Percentiles rank a stretch among this genome's conserved stretches.
These are phyloP conservation scores for Aspergillus tanneri DNA, from an alignment of 2,329 filamentous ascomycete species.

Conservation along the genomic window DNA sequence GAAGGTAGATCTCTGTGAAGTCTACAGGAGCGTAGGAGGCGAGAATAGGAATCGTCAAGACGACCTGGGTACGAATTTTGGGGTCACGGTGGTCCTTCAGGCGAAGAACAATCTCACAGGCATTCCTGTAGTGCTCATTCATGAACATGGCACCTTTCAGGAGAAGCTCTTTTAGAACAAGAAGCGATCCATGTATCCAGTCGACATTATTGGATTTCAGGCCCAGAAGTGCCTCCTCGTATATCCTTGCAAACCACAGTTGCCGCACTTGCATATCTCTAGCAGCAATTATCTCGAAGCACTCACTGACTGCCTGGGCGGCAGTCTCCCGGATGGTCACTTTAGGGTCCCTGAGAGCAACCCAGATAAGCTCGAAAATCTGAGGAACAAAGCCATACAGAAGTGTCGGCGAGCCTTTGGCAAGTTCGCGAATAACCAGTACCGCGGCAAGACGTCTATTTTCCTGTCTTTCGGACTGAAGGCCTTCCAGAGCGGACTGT, in stretches of 20 bases:
- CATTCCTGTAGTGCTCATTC: conserved; percentile 88
- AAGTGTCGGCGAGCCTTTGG: conserved; percentile 87
- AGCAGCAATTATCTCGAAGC: conserved; percentile 92
- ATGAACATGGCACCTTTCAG: conserved; percentile 98
- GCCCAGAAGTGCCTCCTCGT: conserved; percentile 77
- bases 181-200: conserved; percentile 86
- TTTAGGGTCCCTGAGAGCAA: conserved; percentile 83
- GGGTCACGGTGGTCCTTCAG: conserved; percentile 91
- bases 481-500: conserved; percentile 92
- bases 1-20: conserved; percentile 82
- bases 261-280: conserved; percentile 85
- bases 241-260: conserved; percentile 87
- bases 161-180: conserved; percentile 89
- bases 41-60: conserved; percentile 85
- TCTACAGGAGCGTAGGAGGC: conserved; percentile 90
- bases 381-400: conserved; percentile 95
- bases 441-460: conserved; percentile 91
- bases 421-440: conserved; percentile 83
- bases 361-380: conserved; percentile 95
- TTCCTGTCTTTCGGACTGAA: conserved; percentile 92
- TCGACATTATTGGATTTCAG: conserved; percentile 80
- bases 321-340: conserved; percentile 90
- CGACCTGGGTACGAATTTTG: conserved; percentile 84
- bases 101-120: conserved; percentile 87
- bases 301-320: conserved; percentile 88